Base-by-base conservation (phyloP, 1,139 yeast genomes). In the Groenewaldozyma auringiensis region DNA sequence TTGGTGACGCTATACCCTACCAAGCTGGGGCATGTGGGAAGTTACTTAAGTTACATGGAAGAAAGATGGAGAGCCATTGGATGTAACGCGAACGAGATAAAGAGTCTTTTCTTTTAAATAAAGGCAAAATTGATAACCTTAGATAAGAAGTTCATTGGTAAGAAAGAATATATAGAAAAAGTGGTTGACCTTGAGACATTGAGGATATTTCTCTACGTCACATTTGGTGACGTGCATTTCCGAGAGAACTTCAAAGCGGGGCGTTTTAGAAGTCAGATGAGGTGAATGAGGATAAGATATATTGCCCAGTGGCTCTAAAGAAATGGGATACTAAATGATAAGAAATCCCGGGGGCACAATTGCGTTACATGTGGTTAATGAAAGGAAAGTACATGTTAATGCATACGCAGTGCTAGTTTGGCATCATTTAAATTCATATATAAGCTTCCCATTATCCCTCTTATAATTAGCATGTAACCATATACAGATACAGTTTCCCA, bases 231-330 rank as follows among this genome's bases (percentile, higher is more conserved):
- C 11, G 6, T 25, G 11, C 11, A 25, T 25, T 6, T 11, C 13
- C 33, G 41, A 8, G 48, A 41, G 16, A 40, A 47, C 34, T 44
- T 45, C n/a, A n/a, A n/a, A n/a, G n/a, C n/a, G n/a, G n/a, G n/a
- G n/a, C n/a, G n/a, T n/a, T n/a, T n/a, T n/a, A n/a, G n/a, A n/a
- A n/a, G n/a, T n/a, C n/a, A n/a, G n/a, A n/a, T n/a, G n/a, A n/a
- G n/a, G n/a, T n/a, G n/a, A n/a, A n/a, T n/a, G n/a, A n/a, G n/a
- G n/a, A n/a, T n/a, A n/a, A n/a, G n/a, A n/a, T n/a, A n/a, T n/a
- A n/a, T n/a, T n/a, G n/a, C n/a, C n/a, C n/a, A n/a, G n/a, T n/a
- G n/a, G n/a, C n/a, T n/a, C n/a, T n/a, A n/a, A n/a, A n/a, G n/a
- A n/a, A n/a, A n/a, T n/a, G n/a, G n/a, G n/a, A n/a, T n/a, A n/a